Evolutionary conservation across 345 rosid species (phyloP), one percentile per base, ranked within the genome.

Genomic region (Raphanus sativus): DNA sequence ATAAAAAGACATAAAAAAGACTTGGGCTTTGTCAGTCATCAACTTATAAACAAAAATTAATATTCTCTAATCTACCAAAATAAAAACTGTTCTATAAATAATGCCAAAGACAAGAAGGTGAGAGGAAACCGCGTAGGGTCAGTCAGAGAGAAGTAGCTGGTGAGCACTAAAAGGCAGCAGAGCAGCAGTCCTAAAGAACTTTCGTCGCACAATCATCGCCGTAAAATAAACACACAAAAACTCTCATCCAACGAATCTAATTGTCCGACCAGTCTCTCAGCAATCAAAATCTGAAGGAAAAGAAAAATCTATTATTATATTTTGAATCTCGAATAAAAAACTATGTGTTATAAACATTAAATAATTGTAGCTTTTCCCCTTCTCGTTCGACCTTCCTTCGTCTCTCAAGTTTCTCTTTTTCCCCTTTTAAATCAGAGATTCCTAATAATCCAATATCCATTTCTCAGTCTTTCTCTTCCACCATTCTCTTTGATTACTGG

Each of bases 381-480:
- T 72, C 73, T 59, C 6, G 61, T 15, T 77, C 72, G 25, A 63
- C 67, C 36, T 55, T 26, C 63, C 68, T 13, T 73, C 52, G 45
- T 62, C 65, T 73, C 54, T 60, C 52, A 71, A 21, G 25, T 13
- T 61, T 34, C 30, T 24, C 12, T 4, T 69, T 36, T 28, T 48
- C 2, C 24, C 21, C 32, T 48, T 58, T 58, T 55, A 17, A 61
- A 15, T 38, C 82, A 62, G 70, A 62, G 70, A 73, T 67, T 73
- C 74, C 73, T 67, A 72, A 78, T 78, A 72, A 78, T 78, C 81
- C 68, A 50, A n/a, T 59, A 59, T 61, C 74, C 48, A 10, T 29
- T 59, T 61, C 36, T 61, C 74, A 42, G n/a, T 67, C 73, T 67
- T 45, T 33, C 75, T 36, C 34, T 13, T 30, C 32, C 72, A 40